A percentile compares a stretch with the other conserved stretches of the same genome.
These are phyloP conservation scores for Talaromyces sp. DNA, from an alignment of 2,329 filamentous ascomycete genomes.

Conservation along the genomic window DNA sequence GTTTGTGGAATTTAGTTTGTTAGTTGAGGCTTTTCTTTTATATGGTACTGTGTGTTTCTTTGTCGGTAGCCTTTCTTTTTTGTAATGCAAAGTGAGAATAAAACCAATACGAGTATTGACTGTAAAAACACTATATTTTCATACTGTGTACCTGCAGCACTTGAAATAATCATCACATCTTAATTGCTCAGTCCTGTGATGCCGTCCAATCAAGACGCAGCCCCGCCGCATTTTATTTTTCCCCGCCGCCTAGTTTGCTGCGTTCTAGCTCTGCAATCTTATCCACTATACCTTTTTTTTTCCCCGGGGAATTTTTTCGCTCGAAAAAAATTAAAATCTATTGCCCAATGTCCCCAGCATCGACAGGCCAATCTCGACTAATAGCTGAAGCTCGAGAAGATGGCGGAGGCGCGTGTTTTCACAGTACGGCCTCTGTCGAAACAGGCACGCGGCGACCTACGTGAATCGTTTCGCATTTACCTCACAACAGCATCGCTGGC, in stretches of 20 bases:
- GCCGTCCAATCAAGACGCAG: background rate
- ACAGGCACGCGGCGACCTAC: slow-evolving; percentile 43
- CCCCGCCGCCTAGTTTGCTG: background rate
- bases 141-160: background rate
- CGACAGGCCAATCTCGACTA: background rate
- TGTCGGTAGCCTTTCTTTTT: background rate
- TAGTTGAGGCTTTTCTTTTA: background rate
- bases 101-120: background rate
- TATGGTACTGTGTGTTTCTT: background rate
- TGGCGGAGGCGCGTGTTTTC: slow-evolving; percentile 40
- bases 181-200: background rate
- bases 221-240: background rate
- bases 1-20: background rate
- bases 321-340: background rate
- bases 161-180: no score
- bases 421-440: slow-evolving; percentile 51
- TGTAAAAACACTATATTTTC: background rate
- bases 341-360: background rate
- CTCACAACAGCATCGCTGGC: slow-evolving; percentile 53
- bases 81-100: background rate
- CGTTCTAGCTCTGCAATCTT: background rate
- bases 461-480: slow-evolving; percentile 56
- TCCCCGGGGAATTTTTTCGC: no score
- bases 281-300: background rate
- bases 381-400: slow-evolving; percentile 13